Evolutionary conservation across 768 basidiomycete genomes (phyloP).

Genomic region (Xerocomus spinulosus): DNA sequence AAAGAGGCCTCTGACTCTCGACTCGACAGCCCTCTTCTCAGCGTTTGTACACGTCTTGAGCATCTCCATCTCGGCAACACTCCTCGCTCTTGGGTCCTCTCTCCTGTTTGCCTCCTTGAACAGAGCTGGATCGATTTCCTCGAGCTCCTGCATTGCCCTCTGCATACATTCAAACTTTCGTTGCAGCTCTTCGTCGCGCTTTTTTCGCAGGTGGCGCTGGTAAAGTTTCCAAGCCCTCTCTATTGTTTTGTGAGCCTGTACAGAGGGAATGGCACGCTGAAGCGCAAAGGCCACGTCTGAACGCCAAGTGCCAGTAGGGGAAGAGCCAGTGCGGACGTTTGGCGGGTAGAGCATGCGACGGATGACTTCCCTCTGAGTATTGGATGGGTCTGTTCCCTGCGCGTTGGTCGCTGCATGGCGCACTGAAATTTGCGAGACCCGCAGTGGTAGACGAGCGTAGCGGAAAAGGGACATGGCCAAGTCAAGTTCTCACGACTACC

Average conservation of each 20-base stretch:
- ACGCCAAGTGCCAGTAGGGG: constrained; percentile 82
- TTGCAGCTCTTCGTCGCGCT: constrained; percentile 60
- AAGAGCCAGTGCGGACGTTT: constrained; percentile 62
- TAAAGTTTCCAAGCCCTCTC: constrained; percentile 87
- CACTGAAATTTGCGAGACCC: constrained; percentile 32
- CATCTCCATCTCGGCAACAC: constrained; percentile 50
- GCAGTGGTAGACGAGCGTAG: constrained; percentile 33
- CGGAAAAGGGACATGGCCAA: constrained; percentile 39
- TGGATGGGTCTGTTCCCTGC: constrained; percentile 31
- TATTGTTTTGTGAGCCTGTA: constrained; percentile 88
- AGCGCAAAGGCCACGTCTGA: constrained; percentile 73
- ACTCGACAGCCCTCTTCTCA: constrained; percentile 69
- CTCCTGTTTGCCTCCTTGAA: constrained; percentile 69
- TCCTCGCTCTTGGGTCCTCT: constrained; percentile 70
- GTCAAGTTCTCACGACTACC: constrained; percentile 22
- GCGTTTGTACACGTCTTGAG: constrained; percentile 58
- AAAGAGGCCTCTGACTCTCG: constrained; percentile 74
- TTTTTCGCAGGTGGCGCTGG: constrained; percentile 67
- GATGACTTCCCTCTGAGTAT: constrained; percentile 67
- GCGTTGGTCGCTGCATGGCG: constrained; percentile 39
- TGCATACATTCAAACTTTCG: constrained; percentile 82
- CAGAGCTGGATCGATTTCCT: constrained; percentile 43
- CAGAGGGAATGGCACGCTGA: constrained; percentile 80
- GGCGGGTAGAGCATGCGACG: constrained; percentile 78
- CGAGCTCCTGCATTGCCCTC: constrained; percentile 79